Conservation (phyloP, 139 green algal species). For the Closterium sp. region DNA sequence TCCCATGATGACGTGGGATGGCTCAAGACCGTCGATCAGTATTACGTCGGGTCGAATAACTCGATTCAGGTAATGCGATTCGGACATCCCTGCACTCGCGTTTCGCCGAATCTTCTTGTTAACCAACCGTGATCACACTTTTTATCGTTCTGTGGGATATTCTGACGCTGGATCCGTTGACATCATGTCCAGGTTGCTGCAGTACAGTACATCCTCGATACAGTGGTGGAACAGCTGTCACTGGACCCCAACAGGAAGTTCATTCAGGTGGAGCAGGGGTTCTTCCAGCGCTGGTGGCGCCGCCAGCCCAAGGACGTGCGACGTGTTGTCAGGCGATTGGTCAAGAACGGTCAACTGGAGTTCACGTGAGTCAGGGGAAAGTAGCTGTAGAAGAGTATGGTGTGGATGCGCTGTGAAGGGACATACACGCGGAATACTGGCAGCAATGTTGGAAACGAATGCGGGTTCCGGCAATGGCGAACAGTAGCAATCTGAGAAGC, state of each 20-base stretch:
- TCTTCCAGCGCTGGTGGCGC: conserved; percentile 84
- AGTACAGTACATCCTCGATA: conserved; percentile 81
- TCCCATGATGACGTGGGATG: conserved; percentile 86
- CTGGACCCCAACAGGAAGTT: conserved; percentile 72
- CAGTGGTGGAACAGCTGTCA: conserved; percentile 65
- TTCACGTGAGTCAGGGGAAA: conserved; percentile 63
- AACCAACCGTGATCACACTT: not conserved
- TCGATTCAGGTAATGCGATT: conserved; percentile 66
- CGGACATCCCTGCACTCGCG: not conserved
- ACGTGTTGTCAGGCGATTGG: conserved; percentile 60
- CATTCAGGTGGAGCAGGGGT: conserved; percentile 78
- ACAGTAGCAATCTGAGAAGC: not conserved
- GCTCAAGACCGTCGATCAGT: conserved; percentile 90
- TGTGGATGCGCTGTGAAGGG: not conserved
- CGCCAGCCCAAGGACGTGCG: conserved; percentile 59
- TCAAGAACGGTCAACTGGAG: conserved; percentile 61
- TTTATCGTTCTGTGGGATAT: not conserved
- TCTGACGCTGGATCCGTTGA: not conserved
- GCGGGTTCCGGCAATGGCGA: not conserved
- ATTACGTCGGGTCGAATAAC: conserved; percentile 73
- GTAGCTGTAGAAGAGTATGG: not conserved
- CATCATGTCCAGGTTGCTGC: conserved; percentile 54
- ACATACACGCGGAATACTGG: not conserved
- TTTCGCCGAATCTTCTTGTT: not conserved
- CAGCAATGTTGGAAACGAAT: not conserved